Evolutionary conservation across 2,329 filamentous ascomycete genomes (phyloP), one percentile per base, ranked within the genome.

Genomic region (Aureobasidium musti): DNA sequence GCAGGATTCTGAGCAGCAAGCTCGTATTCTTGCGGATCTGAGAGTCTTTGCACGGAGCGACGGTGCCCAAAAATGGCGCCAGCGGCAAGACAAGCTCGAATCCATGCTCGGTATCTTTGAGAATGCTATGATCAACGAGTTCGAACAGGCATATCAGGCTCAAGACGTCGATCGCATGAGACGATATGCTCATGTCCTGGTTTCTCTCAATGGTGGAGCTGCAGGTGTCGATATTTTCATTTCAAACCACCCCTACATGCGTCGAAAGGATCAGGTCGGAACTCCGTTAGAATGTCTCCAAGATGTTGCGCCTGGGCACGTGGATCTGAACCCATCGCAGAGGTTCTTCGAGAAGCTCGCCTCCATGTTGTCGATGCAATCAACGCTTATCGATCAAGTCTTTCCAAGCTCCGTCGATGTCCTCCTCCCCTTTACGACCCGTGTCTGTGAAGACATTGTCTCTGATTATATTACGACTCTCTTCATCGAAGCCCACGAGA

Each of bases 161-260:
- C 91, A 90, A 80, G 94, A 99, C 76, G 87, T 96, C 64, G 90
- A 96, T 70, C 84, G 88, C 64, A 97, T 98, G 94, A 87, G 85
- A 71, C 87, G 90, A 73, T 98, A 97, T 77, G 93, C 93, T 2
- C 87, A 92, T 72, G 92, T 99, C 19, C 80, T 99, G 66, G 87
- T 91, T 67, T 85, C 86, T 1, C 82, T 99, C 52, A 96, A 96
- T 75, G 92, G 91, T 30, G 92, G 92, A 19, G 83, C 84, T 47
- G 88, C 89, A 17, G 91, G 87, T 11, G 83, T 96, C 56, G 92
- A 98, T 63, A 82, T 92, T 1, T 98, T 97, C 75, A 75, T 78
- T n/a, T 89, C 94, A 66, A 94, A 95, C 72, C 92, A 97, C 74
- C 90, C 91, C 0, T 81, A 98, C 63, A 90, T 98, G 77, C 83